Evolutionary conservation across 192 early-diverging fungal genomes (phyloP).

Genomic region (Backusella westeae): DNA sequence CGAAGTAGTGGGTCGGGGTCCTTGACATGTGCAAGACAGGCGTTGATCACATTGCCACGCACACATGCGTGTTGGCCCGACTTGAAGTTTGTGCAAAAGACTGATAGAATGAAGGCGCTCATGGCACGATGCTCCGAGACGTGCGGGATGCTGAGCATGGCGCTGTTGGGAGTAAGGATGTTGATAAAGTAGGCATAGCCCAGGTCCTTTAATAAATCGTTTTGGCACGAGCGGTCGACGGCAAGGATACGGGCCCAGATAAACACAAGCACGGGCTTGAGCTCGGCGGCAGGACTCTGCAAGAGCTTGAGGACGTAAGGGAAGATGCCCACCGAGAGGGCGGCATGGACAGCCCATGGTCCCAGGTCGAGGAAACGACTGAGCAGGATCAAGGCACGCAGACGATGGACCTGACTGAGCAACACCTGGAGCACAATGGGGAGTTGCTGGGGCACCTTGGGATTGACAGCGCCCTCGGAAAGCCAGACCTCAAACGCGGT

Average conservation of each 20-base stretch:
- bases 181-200: slow-evolving; percentile 92
- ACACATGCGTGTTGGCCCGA: slow-evolving; percentile 85
- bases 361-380: slow-evolving; percentile 91
- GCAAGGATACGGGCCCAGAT: slow-evolving; percentile 98
- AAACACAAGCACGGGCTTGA: slow-evolving; percentile 92
- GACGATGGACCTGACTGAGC: slow-evolving; percentile 90
- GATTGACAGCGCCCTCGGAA: slow-evolving; percentile 73
- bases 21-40: slow-evolving; percentile 62
- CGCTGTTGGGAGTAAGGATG: slow-evolving; percentile 75
- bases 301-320: slow-evolving; percentile 96
- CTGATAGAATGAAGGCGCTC: slow-evolving; percentile 91
- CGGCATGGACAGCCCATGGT: slow-evolving; percentile 92
- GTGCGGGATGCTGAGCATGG: slow-evolving; percentile 63
- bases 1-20: slow-evolving; percentile 77
- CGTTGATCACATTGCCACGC: slow-evolving; percentile 61
- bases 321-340: slow-evolving; percentile 92
- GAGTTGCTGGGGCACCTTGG: slow-evolving; percentile 85
- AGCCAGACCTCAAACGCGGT: slow-evolving; percentile 98
- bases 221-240: slow-evolving; percentile 86
- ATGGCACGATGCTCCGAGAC: slow-evolving; percentile 90
- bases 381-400: slow-evolving; percentile 88
- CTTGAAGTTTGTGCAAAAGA: slow-evolving; percentile 85
- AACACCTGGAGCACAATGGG: slow-evolving; percentile 97
- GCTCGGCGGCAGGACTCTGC: slow-evolving; percentile 86
- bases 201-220: slow-evolving; percentile 88